Percentiles rank a stretch among this genome's conserved stretches.
phyloP scores from a whole-genome alignment of 2,329 filamentous ascomycete species.

The Phaeosphaeria sp. region DNA sequence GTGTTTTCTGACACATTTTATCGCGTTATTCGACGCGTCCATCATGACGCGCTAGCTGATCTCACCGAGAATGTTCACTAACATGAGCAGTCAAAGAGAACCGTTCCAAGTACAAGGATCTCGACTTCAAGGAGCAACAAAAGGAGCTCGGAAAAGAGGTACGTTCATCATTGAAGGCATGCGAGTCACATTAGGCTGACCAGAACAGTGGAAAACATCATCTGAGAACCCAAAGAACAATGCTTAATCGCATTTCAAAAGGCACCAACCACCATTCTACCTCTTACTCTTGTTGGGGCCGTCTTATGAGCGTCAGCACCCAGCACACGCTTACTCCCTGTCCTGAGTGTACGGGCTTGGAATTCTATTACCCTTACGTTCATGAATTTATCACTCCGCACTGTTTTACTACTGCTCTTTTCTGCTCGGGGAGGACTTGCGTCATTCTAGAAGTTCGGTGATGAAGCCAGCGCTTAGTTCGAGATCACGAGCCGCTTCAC shows the following conservation, averaged over 20 bases:
- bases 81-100: slow-evolving; percentile 43
- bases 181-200: slow-evolving; percentile 1
- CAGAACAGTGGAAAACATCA: slow-evolving; percentile 43
- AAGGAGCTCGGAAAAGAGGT: slow-evolving; percentile 46
- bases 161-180: not conserved
- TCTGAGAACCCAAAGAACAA: slow-evolving; percentile 46
- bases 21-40: slow-evolving; percentile 27
- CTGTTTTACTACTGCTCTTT: slow-evolving; percentile 1
- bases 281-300: not conserved
- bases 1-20: slow-evolving; percentile 22
- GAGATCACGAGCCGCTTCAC: slow-evolving; percentile 14
- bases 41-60: not conserved
- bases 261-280: not conserved
- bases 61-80: slow-evolving; percentile 11
- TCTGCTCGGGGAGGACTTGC: not conserved
- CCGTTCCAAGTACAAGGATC: slow-evolving; percentile 41
- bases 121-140: slow-evolving; percentile 44
- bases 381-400: not conserved
- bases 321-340: not conserved
- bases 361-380: not conserved
- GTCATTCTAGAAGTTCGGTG: slow-evolving; percentile 5
- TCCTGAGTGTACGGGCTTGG: not conserved
- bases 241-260: slow-evolving; percentile 8
- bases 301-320: not conserved
- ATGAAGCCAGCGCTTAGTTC: slow-evolving; percentile 13